Evolutionary conservation across 2,329 filamentous ascomycete genomes (phyloP).

Genomic region (Tolypocladium tundrense): DNA sequence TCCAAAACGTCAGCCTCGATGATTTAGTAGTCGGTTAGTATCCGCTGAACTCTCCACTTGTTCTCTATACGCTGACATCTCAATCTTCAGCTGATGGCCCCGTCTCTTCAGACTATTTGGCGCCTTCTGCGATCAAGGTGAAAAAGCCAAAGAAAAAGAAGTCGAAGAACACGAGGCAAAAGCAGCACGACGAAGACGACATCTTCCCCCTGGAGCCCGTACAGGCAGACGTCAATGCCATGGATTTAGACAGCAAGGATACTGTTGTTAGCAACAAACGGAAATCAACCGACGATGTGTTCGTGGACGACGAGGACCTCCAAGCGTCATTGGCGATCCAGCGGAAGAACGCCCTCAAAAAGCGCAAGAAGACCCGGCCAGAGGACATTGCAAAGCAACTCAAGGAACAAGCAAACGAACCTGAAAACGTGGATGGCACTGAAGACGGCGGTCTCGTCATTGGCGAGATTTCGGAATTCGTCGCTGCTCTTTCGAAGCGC

Average conservation of each 20-base stretch:
- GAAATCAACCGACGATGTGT: slow-evolving; percentile 53
- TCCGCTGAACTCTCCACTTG: background rate
- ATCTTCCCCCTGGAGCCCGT: slow-evolving; percentile 35
- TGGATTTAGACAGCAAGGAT: slow-evolving; percentile 65
- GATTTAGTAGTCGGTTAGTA: slow-evolving; percentile 54
- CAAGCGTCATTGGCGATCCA: slow-evolving; percentile 80
- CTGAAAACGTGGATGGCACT: slow-evolving; percentile 30
- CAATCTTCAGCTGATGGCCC: slow-evolving; percentile 16
- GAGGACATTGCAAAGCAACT: slow-evolving; percentile 81
- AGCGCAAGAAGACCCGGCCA: slow-evolving; percentile 75
- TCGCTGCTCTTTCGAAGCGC: slow-evolving; percentile 70
- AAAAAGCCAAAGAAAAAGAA: slow-evolving; percentile 96
- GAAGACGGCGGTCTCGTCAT: slow-evolving; percentile 64
- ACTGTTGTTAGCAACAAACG: slow-evolving; percentile 46
- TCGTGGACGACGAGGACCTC: slow-evolving; percentile 87
- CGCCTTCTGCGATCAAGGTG: slow-evolving; percentile 77
- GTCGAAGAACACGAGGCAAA: slow-evolving; percentile 63
- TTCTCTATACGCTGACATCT: background rate
- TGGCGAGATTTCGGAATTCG: slow-evolving; percentile 91
- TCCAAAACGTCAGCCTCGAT: slow-evolving; percentile 68
- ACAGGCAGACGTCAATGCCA: slow-evolving; percentile 37
- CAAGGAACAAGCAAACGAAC: slow-evolving; percentile 48
- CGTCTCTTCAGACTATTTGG: slow-evolving; percentile 72
- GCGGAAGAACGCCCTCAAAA: slow-evolving; percentile 75
- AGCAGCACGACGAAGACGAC: slow-evolving; percentile 53